These are phyloP conservation scores for Sugiyamaella novakii DNA, from an alignment of 1,139 yeast genomes.

Conservation along the genomic window DNA sequence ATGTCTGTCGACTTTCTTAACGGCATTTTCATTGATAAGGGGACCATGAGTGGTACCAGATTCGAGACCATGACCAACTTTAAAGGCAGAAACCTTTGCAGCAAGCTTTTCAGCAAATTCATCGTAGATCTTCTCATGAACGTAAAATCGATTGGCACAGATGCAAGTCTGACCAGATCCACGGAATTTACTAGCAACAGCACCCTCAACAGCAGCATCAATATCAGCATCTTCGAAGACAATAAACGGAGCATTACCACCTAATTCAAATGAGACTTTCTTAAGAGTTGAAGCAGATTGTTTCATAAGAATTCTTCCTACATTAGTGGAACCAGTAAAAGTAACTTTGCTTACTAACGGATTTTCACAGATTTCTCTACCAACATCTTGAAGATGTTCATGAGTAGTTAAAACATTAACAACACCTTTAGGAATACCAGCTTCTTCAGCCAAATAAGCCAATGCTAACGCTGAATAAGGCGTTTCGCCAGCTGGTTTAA, in stretches of 20 bases:
- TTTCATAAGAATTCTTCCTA: slow-evolving; percentile 77
- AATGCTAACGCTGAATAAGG: slow-evolving; percentile 85
- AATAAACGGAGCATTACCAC: slow-evolving; percentile 93
- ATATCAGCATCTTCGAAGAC: slow-evolving; percentile 83
- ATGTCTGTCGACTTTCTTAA: slow-evolving; percentile 69
- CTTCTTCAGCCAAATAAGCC: slow-evolving; percentile 69
- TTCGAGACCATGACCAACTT: slow-evolving; percentile 75
- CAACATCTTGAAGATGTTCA: slow-evolving; percentile 55
- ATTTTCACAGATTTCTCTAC: slow-evolving; percentile 69
- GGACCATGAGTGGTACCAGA: slow-evolving; percentile 77
- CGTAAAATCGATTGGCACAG: slow-evolving; percentile 74
- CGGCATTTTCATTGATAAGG: slow-evolving; percentile 65
- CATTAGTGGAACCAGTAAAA: slow-evolving; percentile 87
- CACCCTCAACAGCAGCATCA: slow-evolving; percentile 74
- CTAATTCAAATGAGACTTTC: slow-evolving; percentile 83
- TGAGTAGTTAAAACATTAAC: slow-evolving; percentile 68
- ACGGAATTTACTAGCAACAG: slow-evolving; percentile 68
- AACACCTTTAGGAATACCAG: slow-evolving; percentile 87
- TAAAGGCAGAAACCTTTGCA: slow-evolving; percentile 53
- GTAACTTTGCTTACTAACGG: slow-evolving; percentile 71
- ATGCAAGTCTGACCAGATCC: slow-evolving; percentile 83
- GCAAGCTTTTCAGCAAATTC: slow-evolving; percentile 57
- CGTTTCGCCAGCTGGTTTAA: slow-evolving; percentile 90
- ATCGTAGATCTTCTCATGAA: slow-evolving; percentile 64
- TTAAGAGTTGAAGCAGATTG: slow-evolving; percentile 79